phyloP scores from a whole-genome alignment of 352 stramenopile genomes.

The Aphanomyces euteiches region DNA sequence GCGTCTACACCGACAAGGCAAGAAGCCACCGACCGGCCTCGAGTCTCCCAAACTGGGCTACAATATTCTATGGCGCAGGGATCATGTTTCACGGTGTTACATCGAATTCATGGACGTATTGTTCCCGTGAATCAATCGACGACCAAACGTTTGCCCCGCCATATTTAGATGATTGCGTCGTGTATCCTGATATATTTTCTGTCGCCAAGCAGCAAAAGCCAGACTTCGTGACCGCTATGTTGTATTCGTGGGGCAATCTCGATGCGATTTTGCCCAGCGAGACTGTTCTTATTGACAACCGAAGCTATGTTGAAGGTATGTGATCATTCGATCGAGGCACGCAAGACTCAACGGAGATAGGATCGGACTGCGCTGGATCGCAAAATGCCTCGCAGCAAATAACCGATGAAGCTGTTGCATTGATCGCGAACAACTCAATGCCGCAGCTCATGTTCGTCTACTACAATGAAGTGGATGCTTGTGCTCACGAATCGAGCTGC shows the following conservation, averaged over 20 bases:
- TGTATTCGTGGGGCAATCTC: slow-evolving; percentile 20
- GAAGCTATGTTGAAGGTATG: slow-evolving; percentile 3
- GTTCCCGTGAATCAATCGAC: slow-evolving; percentile 6
- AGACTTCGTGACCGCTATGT: slow-evolving; percentile 18
- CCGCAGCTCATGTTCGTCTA: slow-evolving; percentile 22
- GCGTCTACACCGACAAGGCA: slow-evolving; percentile 26
- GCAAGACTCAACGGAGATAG: not conserved
- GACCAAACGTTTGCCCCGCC: not conserved
- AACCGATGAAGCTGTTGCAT: not conserved
- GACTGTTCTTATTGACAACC: slow-evolving; percentile 17
- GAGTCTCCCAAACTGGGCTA: slow-evolving; percentile 29
- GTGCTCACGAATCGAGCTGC: slow-evolving; percentile 26
- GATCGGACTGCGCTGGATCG: slow-evolving; percentile 17
- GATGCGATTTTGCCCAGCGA: slow-evolving; percentile 24
- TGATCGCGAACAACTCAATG: slow-evolving; percentile 4
- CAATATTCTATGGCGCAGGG: slow-evolving; percentile 27
- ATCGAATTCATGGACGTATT: slow-evolving; percentile 27
- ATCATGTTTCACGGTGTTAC: slow-evolving; percentile 30
- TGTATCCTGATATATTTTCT: slow-evolving; percentile 27
- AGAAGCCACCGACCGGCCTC: slow-evolving; percentile 21
- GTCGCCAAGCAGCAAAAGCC: slow-evolving; percentile 27
- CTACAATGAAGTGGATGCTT: slow-evolving; percentile 16
- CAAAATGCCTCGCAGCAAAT: slow-evolving; percentile 6
- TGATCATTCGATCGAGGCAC: no score
- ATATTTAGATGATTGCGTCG: slow-evolving; percentile 19